Evolutionary conservation across 495 filamentous ascomycete species (phyloP).

Genomic region (Aspergillus bridgeri): DNA sequence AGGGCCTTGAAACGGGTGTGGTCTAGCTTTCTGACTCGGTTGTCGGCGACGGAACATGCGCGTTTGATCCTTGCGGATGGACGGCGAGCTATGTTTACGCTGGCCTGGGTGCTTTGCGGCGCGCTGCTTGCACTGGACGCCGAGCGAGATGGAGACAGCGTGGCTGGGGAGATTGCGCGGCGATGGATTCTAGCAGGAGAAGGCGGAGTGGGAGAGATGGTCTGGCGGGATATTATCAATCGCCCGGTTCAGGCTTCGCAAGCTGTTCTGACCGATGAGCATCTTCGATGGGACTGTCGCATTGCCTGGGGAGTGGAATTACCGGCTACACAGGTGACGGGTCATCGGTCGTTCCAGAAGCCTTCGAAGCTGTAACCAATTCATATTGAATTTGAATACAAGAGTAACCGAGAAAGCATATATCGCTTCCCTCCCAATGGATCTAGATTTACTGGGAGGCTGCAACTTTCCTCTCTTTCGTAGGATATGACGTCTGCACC

Average conservation of each 20-base stretch:
- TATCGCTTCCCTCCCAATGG: too few species aligned
- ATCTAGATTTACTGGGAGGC: too few species aligned
- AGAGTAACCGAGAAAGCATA: too few species aligned
- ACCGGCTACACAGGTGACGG: slow-evolving; percentile 21
- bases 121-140: slow-evolving; percentile 29
- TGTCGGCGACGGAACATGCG: background rate
- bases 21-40: slow-evolving; percentile 16
- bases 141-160: slow-evolving; percentile 25
- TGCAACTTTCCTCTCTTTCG: too few species aligned
- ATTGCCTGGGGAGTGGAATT: slow-evolving; percentile 34
- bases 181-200: slow-evolving; percentile 33
- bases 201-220: slow-evolving; percentile 29
- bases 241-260: background rate
- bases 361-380: slow-evolving; percentile 15
- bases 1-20: slow-evolving; percentile 19
- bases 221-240: slow-evolving; percentile 28
- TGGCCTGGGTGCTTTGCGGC: slow-evolving; percentile 33
- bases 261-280: slow-evolving; percentile 10
- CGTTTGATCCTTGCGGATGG: slow-evolving; percentile 27
- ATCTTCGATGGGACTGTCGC: slow-evolving; percentile 31
- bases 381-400: background rate
- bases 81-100: slow-evolving; percentile 35
- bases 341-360: slow-evolving; percentile 24
- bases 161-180: slow-evolving; percentile 28
- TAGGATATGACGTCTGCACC: too few species aligned